Evolutionary conservation across 345 rosid species (phyloP), one percentile per base, ranked within the genome.

Genomic region (Noccaea bulbosa): DNA sequence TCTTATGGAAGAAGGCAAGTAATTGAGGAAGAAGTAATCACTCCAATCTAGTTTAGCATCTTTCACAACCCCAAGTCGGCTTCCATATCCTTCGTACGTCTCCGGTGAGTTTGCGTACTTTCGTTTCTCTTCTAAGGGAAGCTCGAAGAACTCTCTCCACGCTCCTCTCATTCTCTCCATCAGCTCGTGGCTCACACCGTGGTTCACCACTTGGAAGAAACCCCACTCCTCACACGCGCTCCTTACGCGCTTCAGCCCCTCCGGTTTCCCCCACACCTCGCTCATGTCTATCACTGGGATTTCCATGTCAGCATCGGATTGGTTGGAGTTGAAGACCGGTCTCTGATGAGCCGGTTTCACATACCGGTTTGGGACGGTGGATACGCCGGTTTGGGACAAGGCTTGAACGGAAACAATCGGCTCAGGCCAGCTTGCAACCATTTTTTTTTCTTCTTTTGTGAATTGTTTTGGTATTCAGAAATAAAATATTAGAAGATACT

Each of bases 1-100:
- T 75, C 82, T 83, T 30, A 81, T 35, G 37, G 76, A 43, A 6
- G 43, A 35, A 34, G 99, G 99, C 78, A 81, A 72, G 72, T 64
- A 84, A 64, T 94, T 85, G 61, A 94, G 95, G 58, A 73, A 91
- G 73, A 82, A 91, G 71, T 94, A 94, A 75, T 94, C 99, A 55
- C 97, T 83, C 99, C 99, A 94, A 74, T 91, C 98, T 53, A 93
- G 86, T 11, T 78, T 75, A 0, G 99, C 96, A 5, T 82, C 96
- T 63, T 91, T 88, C 74, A 89, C 86, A 1, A 89, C 83, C 0
- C 99, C 97, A 51, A 94, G 63, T 7, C 96, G 82, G 69, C 98
- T 93, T 6, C 98, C 98, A 70, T 91, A 93, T 5, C 98, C 98
- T 75, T 88, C 97, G 10, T 93, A 93, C 2, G 96, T 88, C 4